A percentile compares a stretch with the other conserved stretches of the same genome.
phyloP scores from a whole-genome alignment of 768 basidiomycete genomes.

The Mycena galericulata region DNA sequence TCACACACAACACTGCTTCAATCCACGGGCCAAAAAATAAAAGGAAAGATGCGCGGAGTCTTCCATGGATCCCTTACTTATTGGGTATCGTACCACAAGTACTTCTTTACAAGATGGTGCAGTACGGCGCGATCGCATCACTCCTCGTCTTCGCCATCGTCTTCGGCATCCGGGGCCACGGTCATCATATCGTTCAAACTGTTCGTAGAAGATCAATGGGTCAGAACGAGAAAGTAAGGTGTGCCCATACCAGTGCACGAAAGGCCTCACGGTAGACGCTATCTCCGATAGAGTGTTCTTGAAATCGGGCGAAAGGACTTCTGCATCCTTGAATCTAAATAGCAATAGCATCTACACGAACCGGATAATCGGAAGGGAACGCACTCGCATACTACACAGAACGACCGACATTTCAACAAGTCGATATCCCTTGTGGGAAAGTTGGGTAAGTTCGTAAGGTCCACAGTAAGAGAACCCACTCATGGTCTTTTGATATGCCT shows the following conservation, averaged over 20 bases:
- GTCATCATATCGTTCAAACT: conserved; percentile 84
- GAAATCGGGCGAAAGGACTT: conserved; percentile 78
- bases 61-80: not conserved
- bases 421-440: conserved; percentile 81
- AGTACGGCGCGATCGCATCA: not conserved
- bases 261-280: conserved; percentile 70
- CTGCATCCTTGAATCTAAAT: conserved; percentile 78
- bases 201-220: not conserved
- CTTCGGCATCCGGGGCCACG: conserved; percentile 51
- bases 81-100: conserved; percentile 13
- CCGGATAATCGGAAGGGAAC: conserved; percentile 2
- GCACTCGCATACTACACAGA: conserved; percentile 75
- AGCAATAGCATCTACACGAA: conserved; percentile 38
- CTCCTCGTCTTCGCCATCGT: conserved; percentile 41
- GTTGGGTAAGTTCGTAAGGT: not conserved
- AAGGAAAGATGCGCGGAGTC: not conserved
- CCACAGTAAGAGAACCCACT: conserved; percentile 50
- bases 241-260: conserved; percentile 78
- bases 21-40: not conserved
- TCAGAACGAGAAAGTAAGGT: conserved; percentile 8
- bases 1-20: not conserved
- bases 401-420: conserved; percentile 84
- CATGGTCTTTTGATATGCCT: conserved; percentile 86
- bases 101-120: not conserved
- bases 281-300: conserved; percentile 69